These are phyloP conservation scores for Syncephalis fuscata DNA, from an alignment of 371 early-diverging fungal genomes.

Conservation along the genomic window DNA sequence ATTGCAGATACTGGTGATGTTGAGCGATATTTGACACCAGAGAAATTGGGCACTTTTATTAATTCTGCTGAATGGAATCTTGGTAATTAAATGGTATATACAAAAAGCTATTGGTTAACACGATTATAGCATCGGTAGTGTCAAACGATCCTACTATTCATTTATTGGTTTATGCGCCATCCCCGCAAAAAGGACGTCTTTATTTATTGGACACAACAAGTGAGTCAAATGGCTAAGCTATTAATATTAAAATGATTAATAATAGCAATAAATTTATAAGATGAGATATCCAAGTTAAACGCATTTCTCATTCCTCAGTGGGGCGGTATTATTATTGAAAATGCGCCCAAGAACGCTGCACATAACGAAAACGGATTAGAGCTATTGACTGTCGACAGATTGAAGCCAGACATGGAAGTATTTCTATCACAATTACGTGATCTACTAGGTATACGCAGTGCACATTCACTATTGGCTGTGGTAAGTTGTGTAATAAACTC, in stretches of 20 bases:
- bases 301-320: constrained; percentile 83
- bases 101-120: not conserved
- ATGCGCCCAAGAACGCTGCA: constrained; percentile 16
- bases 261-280: too few relatives aligned
- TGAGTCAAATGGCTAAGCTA: constrained; percentile 3
- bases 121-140: constrained; percentile 53
- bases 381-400: constrained; percentile 21
- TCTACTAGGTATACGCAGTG: constrained; percentile 53
- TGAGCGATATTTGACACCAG: constrained; percentile 25
- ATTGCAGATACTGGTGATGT: constrained; percentile 10
- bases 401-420: constrained; percentile 53
- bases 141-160: constrained; percentile 67
- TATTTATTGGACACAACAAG: constrained; percentile 37
- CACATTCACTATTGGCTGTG: constrained; percentile 1
- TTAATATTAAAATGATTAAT: not conserved
- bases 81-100: constrained; percentile 18
- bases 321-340: constrained; percentile 77
- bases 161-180: constrained; percentile 72
- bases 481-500: not conserved
- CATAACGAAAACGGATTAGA: constrained; percentile 7
- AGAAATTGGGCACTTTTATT: constrained; percentile 57
- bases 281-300: constrained; percentile 28
- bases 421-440: constrained; percentile 67
- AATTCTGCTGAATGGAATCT: constrained; percentile 86
- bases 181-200: constrained; percentile 41